Percentiles rank a stretch among this genome's conserved stretches.
These are phyloP conservation scores for Rhizoclosmatium sp. DNA, from an alignment of 192 early-diverging fungal genomes.

Conservation along the genomic window DNA sequence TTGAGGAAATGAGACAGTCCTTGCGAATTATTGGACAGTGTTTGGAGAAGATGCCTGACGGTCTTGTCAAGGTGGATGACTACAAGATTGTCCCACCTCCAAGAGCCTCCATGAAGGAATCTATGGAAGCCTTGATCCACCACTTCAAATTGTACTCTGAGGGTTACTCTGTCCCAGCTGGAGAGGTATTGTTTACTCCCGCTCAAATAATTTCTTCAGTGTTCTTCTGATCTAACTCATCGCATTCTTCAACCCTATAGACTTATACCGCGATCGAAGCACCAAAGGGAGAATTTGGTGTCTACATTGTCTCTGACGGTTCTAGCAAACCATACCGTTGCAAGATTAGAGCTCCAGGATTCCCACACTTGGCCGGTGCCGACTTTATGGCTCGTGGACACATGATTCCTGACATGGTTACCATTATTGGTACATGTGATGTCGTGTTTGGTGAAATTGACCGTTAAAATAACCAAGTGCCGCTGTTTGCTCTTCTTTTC, in stretches of 20 bases:
- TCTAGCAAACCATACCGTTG: constrained; percentile 96
- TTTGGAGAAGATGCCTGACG: constrained; percentile 94
- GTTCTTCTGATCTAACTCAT: too few relatives aligned
- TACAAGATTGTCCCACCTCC: constrained; percentile 96
- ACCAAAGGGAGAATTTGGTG: constrained; percentile 99
- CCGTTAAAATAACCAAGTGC: constrained; percentile 18
- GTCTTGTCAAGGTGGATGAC: constrained; percentile 95
- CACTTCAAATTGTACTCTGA: constrained; percentile 99
- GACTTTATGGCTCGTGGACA: constrained; percentile 92
- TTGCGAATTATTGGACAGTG: constrained; percentile 96
- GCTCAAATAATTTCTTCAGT: too few relatives aligned
- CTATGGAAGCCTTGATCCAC: constrained; percentile 98
- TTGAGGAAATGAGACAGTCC: constrained; percentile 98
- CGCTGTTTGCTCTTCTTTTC: background rate
- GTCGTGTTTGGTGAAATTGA: constrained; percentile 89
- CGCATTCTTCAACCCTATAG: constrained; percentile 17
- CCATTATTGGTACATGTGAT: constrained; percentile 98
- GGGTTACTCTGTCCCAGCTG: constrained; percentile 95
- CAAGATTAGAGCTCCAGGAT: constrained; percentile 97
- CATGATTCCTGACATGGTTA: constrained; percentile 93
- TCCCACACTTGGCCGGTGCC: constrained; percentile 88
- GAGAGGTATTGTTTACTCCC: constrained; percentile 64
- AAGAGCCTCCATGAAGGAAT: constrained; percentile 95
- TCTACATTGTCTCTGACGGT: constrained; percentile 93
- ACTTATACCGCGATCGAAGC: constrained; percentile 98